Percentiles rank a stretch among this genome's conserved stretches.
Conservation (phyloP, 768 basidiomycete genomes). For the Xerocomus potaroensis region DNA sequence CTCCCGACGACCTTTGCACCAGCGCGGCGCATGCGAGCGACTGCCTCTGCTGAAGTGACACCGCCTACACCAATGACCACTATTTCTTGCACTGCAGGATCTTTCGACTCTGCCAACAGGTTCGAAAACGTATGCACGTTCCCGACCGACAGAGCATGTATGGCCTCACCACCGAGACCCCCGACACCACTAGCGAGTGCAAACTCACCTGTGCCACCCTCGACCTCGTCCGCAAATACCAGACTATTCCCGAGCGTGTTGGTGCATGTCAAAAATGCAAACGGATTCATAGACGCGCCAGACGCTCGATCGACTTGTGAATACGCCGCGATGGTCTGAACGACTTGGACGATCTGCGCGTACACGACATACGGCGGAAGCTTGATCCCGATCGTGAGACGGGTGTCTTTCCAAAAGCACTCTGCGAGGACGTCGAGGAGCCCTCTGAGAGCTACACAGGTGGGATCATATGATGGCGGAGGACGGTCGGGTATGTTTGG, state of each 20-base stretch:
- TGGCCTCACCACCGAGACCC: conserved; percentile 70
- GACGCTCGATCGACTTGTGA: conserved; percentile 15
- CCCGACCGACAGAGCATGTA: conserved; percentile 76
- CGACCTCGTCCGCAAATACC: conserved; percentile 54
- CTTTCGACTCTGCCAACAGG: conserved; percentile 42
- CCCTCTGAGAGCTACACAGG: conserved; percentile 38
- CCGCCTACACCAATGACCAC: conserved; percentile 80
- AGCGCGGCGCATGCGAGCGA: conserved; percentile 63
- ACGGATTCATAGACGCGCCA: conserved; percentile 36
- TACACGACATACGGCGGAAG: conserved; percentile 69
- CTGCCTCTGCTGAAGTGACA: conserved; percentile 58
- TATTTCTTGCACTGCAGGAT: conserved; percentile 43
- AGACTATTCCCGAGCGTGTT: conserved; percentile 76
- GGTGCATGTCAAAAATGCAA: conserved; percentile 75
- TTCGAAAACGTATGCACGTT: conserved; percentile 63
- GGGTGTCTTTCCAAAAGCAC: conserved; percentile 44
- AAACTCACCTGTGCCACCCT: conserved; percentile 29
- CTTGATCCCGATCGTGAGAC: conserved; percentile 70
- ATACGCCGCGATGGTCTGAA: conserved; percentile 44
- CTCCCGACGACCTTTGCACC: conserved; percentile 72
- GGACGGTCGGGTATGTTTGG: conserved; percentile 67
- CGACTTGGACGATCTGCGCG: conserved; percentile 55
- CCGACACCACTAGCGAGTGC: conserved; percentile 65
- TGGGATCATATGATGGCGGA: conserved; percentile 62
- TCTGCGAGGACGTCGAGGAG: conserved; percentile 54